Evolutionary conservation across 2,329 filamentous ascomycete genomes (phyloP).

Genomic region (Pestalotiopsis sp.): DNA sequence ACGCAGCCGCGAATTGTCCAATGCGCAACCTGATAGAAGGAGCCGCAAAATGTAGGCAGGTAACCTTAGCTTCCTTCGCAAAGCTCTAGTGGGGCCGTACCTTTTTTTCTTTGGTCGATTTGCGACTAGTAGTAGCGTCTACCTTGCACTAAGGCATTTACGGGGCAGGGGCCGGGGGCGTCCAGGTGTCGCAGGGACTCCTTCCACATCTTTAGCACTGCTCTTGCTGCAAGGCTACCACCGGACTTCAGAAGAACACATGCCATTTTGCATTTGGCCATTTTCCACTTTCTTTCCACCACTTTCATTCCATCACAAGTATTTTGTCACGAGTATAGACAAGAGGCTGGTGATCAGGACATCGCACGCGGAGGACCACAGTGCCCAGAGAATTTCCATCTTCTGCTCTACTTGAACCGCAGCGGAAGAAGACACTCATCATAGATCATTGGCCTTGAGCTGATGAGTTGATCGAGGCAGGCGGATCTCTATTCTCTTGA

Average conservation of each 20-base stretch:
- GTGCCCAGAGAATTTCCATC: no score
- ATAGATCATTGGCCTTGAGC: no score
- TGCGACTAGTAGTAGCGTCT: not conserved
- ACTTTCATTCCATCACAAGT: not conserved
- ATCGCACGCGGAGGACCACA: no score
- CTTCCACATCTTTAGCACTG: not conserved
- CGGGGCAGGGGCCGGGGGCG: not conserved
- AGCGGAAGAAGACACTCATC: no score
- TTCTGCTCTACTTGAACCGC: no score
- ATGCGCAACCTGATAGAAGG: no score
- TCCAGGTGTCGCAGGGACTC: no score
- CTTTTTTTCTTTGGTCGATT: not conserved
- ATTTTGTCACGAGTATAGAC: not conserved
- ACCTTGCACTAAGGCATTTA: not conserved
- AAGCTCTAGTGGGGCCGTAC: not conserved
- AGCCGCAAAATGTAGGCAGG: no score
- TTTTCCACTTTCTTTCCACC: not conserved
- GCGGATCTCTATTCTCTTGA: no score
- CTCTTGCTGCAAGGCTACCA: constrained; percentile 2
- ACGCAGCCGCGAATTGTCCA: no score
- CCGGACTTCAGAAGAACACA: not conserved
- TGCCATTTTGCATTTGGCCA: not conserved
- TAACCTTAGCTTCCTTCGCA: not conserved
- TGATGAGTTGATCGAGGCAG: no score
- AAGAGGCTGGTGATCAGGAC: no score